These are phyloP conservation scores for Davidsoniella australis DNA, from an alignment of 2,329 filamentous ascomycete species.

Conservation along the genomic window DNA sequence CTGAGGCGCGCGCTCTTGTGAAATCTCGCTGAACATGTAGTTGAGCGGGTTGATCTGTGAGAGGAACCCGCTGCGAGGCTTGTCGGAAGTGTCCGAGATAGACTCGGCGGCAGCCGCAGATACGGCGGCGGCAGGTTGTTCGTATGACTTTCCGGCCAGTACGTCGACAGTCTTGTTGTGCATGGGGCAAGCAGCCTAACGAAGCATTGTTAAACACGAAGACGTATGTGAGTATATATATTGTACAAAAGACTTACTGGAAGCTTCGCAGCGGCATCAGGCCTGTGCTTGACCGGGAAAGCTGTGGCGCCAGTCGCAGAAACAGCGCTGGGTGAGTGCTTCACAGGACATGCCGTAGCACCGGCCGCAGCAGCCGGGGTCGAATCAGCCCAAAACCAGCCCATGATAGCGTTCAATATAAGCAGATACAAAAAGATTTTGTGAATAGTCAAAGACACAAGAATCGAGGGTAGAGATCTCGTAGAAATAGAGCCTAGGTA, in stretches of 20 bases:
- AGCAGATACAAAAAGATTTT: not conserved
- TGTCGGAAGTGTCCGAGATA: slow-evolving; percentile 7
- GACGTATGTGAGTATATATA: not conserved
- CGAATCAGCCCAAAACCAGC: slow-evolving; percentile 46
- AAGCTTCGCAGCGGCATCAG: slow-evolving; percentile 6
- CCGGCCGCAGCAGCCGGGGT: slow-evolving; percentile 18
- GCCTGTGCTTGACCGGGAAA: slow-evolving; percentile 6
- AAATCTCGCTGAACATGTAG: slow-evolving; percentile 84
- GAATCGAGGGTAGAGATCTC: slow-evolving; percentile 1
- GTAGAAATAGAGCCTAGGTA: no score
- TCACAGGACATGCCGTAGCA: slow-evolving; percentile 7
- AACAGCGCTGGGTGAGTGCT: slow-evolving; percentile 3
- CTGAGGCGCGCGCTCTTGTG: slow-evolving; percentile 57
- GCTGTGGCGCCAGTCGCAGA: not conserved
- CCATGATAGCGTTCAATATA: slow-evolving; percentile 25
- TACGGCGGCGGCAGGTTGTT: slow-evolving; percentile 24
- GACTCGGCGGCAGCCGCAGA: slow-evolving; percentile 26
- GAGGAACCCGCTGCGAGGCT: slow-evolving; percentile 23
- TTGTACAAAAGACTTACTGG: not conserved
- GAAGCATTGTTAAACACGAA: not conserved
- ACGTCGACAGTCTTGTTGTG: slow-evolving; percentile 35
- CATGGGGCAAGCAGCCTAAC: slow-evolving; percentile 39
- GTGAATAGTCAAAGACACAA: slow-evolving; percentile 4
- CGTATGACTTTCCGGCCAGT: slow-evolving; percentile 19
- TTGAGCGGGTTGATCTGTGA: slow-evolving; percentile 57